phyloP scores from a whole-genome alignment of 108 stramenopile species.

The Nitzschia palea region DNA sequence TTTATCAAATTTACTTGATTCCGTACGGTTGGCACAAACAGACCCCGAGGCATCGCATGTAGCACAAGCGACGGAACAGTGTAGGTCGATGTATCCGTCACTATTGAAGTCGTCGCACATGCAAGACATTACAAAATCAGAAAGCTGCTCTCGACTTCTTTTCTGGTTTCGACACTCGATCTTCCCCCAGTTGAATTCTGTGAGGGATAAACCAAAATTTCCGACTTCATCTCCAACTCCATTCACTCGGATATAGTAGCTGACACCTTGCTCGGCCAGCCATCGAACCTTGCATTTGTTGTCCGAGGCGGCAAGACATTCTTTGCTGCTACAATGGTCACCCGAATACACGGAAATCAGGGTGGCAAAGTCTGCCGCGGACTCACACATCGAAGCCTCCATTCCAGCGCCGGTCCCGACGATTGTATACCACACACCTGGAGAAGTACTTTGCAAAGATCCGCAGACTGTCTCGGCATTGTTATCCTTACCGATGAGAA shows the following conservation, averaged over 20 bases:
- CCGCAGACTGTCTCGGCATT: background rate
- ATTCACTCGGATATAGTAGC: background rate
- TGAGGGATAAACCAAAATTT: background rate
- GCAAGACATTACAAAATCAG: background rate
- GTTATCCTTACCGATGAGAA: background rate
- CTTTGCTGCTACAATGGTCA: background rate
- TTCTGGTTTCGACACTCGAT: background rate
- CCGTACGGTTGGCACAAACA: background rate
- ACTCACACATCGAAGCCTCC: background rate
- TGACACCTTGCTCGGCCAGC: background rate
- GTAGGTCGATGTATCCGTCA: background rate
- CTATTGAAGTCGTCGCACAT: background rate
- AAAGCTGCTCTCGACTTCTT: background rate
- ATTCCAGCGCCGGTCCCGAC: conserved; percentile 1
- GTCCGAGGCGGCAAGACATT: background rate
- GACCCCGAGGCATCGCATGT: background rate
- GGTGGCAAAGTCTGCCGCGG: background rate
- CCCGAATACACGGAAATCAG: background rate
- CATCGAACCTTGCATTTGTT: background rate
- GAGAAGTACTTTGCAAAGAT: background rate
- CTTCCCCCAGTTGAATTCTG: background rate
- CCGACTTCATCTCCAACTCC: background rate
- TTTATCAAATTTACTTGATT: background rate
- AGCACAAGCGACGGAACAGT: background rate
- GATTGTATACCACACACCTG: conserved; percentile 1